A percentile compares a stretch with the other conserved stretches of the same genome.
phyloP scores from a whole-genome alignment of 2,329 filamentous ascomycete species.

The Dendrostoma leiphaemia region DNA sequence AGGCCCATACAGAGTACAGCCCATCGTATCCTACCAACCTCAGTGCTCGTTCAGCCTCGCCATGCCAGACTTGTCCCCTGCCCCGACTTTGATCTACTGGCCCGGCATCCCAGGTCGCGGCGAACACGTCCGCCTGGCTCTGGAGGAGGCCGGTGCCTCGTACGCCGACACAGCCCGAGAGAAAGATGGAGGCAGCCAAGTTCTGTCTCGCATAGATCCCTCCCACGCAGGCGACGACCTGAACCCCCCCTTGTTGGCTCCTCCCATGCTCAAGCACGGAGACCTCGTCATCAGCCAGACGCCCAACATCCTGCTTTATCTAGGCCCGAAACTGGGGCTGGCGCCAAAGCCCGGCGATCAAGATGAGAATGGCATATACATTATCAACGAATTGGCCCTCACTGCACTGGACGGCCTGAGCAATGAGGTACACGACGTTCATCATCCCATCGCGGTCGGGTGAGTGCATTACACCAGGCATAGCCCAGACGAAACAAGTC shows the following conservation, averaged over 20 bases:
- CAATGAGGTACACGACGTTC: conserved; percentile 72
- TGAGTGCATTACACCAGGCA: neutral
- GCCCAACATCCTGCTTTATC: conserved; percentile 70
- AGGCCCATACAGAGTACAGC: no score
- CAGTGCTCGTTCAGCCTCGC: neutral
- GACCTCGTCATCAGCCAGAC: conserved; percentile 66
- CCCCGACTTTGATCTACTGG: conserved; percentile 64
- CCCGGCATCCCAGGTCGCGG: conserved; percentile 69
- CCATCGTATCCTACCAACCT: neutral
- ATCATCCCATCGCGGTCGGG: conserved; percentile 63
- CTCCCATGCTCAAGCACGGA: conserved; percentile 64
- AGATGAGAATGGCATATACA: conserved; percentile 45
- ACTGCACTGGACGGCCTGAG: conserved; percentile 70
- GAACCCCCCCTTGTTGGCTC: conserved; percentile 66
- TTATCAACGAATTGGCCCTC: conserved; percentile 61
- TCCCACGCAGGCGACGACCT: conserved; percentile 45
- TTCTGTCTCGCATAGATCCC: conserved; percentile 46
- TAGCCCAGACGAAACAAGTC: no score
- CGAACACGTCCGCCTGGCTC: conserved; percentile 69
- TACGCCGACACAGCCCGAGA: conserved; percentile 60
- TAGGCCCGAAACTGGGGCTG: conserved; percentile 60
- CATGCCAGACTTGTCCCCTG: conserved; percentile 12
- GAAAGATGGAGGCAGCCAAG: conserved; percentile 47
- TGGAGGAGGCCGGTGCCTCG: conserved; percentile 64
- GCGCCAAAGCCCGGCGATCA: conserved; percentile 39